phyloP scores from a whole-genome alignment of 2,329 filamentous ascomycete genomes.

The Graphium sp. region DNA sequence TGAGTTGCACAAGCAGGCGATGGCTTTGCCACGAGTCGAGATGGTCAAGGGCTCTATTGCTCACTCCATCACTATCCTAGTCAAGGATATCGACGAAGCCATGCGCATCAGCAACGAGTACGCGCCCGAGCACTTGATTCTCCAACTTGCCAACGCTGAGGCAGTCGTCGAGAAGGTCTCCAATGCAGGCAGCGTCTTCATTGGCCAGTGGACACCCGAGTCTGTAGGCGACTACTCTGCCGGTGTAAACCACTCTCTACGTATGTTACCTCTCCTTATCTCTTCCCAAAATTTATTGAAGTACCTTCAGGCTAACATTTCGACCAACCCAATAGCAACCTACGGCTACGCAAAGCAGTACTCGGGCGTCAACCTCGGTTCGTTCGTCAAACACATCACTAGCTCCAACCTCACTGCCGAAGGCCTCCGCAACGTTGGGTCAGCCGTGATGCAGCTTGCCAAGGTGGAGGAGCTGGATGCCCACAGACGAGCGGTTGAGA shows the following conservation, averaged over 20 bases:
- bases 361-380: conserved; percentile 88
- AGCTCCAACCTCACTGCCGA: conserved; percentile 78
- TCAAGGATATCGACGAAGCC: conserved; percentile 53
- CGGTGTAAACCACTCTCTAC: conserved; percentile 91
- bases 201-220: conserved; percentile 92
- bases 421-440: conserved; percentile 70
- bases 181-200: conserved; percentile 92
- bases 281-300: neutral
- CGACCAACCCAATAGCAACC: conserved; percentile 44
- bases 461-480: conserved; percentile 91
- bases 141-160: conserved; percentile 69
- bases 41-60: conserved; percentile 82
- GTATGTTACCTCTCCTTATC: conserved; percentile 39
- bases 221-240: conserved; percentile 97
- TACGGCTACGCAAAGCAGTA: conserved; percentile 98
- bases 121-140: conserved; percentile 88
- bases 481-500: conserved; percentile 77
- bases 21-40: conserved; percentile 74
- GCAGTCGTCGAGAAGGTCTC: conserved; percentile 61
- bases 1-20: conserved; percentile 76
- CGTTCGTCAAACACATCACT: conserved; percentile 96
- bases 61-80: conserved; percentile 78
- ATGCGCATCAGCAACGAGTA: conserved; percentile 82
- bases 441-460: conserved; percentile 86
- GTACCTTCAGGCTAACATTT: neutral